Conservation (phyloP, 768 basidiomycete genomes). For the Boletales sp. region DNA sequence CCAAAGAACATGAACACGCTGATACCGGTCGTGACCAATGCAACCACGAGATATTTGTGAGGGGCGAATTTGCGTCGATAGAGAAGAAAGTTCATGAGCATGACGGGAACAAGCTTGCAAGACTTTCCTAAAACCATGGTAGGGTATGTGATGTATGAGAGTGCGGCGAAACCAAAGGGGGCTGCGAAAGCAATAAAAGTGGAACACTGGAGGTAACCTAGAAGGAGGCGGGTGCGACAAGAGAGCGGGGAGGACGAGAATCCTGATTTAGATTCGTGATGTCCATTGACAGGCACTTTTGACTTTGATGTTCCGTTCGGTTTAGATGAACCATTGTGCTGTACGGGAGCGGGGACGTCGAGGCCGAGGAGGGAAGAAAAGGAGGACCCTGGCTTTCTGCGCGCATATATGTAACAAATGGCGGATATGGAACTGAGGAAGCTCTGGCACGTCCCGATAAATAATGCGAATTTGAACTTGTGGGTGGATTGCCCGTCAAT, state of each 20-base stretch:
- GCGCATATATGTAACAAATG: constrained; percentile 66
- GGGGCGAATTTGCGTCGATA: constrained; percentile 90
- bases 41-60: constrained; percentile 94
- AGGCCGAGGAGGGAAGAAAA: constrained; percentile 63
- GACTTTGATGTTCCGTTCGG: constrained; percentile 23
- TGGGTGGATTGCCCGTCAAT: constrained; percentile 57
- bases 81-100: constrained; percentile 94
- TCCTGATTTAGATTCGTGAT: constrained; percentile 16
- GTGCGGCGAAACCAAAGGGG: constrained; percentile 93
- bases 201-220: constrained; percentile 79
- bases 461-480: constrained; percentile 82
- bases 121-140: constrained; percentile 99
- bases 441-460: constrained; percentile 85
- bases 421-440: constrained; percentile 73
- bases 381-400: constrained; percentile 52
- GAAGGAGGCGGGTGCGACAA: constrained; percentile 50
- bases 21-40: constrained; percentile 89
- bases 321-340: constrained; percentile 20
- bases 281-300: constrained; percentile 39
- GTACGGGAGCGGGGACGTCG: constrained; percentile 26
- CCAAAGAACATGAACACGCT: constrained; percentile 93
- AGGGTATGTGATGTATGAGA: constrained; percentile 95
- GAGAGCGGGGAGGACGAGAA: constrained; percentile 28
- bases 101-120: constrained; percentile 97
- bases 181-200: constrained; percentile 86